Evolutionary conservation across 345 rosid genomes (phyloP).

Genomic region (rapeseed (Brassica napus)): DNA sequence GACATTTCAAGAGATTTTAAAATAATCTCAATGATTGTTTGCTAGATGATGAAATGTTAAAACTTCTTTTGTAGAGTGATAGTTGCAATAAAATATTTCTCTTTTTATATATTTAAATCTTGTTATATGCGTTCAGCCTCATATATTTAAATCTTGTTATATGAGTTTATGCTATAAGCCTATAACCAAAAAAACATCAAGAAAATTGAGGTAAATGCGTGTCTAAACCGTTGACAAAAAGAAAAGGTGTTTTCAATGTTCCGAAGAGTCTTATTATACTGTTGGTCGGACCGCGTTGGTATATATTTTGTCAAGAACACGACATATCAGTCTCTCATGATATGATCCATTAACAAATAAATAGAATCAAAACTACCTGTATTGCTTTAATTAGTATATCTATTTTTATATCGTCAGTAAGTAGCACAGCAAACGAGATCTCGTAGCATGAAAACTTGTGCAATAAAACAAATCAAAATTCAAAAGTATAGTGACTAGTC

Average conservation of each 20-base stretch:
- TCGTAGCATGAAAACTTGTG: neutral
- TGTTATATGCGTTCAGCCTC: too few relatives aligned
- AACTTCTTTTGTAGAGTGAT: neutral
- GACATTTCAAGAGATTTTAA: neutral
- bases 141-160: too few relatives aligned
- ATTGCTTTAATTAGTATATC: neutral
- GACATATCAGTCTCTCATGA: conserved; percentile 5
- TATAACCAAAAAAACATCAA: too few relatives aligned
- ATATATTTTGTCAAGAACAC: neutral
- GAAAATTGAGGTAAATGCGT: neutral
- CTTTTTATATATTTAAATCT: neutral
- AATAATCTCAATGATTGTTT: neutral
- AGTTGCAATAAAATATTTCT: neutral
- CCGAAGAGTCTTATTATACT: conserved; percentile 7
- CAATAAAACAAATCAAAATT: neutral
- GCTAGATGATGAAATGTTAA: neutral
- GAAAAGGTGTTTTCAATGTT: neutral
- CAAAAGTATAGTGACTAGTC: neutral
- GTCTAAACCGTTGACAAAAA: conserved; percentile 14
- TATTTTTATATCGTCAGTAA: neutral
- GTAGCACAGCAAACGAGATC: neutral
- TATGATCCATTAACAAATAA: conserved; percentile 4
- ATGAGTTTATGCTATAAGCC: too few relatives aligned
- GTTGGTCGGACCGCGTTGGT: conserved; percentile 5
- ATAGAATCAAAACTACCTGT: conserved; percentile 3